Evolutionary conservation across 2,329 filamentous ascomycete genomes (phyloP).

Genomic region (Hypoxylon sp.): DNA sequence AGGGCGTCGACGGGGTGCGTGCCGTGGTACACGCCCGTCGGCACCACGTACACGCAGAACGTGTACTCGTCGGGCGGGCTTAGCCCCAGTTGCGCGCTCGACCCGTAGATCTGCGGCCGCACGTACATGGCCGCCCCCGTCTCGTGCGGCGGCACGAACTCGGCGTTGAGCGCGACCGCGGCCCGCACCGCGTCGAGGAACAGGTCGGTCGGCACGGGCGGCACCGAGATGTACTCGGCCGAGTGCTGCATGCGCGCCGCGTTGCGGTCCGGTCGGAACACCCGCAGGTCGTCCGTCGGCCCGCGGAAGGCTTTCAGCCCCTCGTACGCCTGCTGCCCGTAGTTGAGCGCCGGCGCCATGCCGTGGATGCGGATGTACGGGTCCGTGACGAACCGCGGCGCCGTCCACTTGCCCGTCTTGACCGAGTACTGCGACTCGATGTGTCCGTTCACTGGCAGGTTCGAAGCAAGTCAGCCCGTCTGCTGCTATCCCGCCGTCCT

Average conservation of each 20-base stretch:
- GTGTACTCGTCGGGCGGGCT: slow-evolving; percentile 91
- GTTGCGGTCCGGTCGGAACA: slow-evolving; percentile 90
- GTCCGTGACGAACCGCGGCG: slow-evolving; percentile 80
- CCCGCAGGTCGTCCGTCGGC: slow-evolving; percentile 75
- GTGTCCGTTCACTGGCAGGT: slow-evolving; percentile 82
- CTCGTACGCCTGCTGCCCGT: slow-evolving; percentile 97
- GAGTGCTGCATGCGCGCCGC: slow-evolving; percentile 85
- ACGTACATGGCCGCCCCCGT: slow-evolving; percentile 94
- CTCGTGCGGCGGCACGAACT: slow-evolving; percentile 86
- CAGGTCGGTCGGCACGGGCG: slow-evolving; percentile 75
- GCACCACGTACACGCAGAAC: slow-evolving; percentile 88
- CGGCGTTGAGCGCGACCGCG: slow-evolving; percentile 87
- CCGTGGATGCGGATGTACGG: slow-evolving; percentile 90
- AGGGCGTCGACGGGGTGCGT: slow-evolving; percentile 85
- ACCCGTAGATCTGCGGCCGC: slow-evolving; percentile 87
- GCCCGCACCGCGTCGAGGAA: slow-evolving; percentile 81
- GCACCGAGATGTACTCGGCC: slow-evolving; percentile 83
- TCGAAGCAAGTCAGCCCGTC: background rate
- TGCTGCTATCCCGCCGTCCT: slow-evolving; percentile 1
- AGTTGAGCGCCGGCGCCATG: slow-evolving; percentile 95
- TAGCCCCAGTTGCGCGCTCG: slow-evolving; percentile 84
- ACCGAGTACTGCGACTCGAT: slow-evolving; percentile 85
- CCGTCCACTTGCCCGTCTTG: slow-evolving; percentile 77
- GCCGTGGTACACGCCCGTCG: slow-evolving; percentile 94
- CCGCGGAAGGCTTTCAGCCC: slow-evolving; percentile 96